Percentiles rank a stretch among this genome's conserved stretches.
Conservation (phyloP, 352 stramenopile species). For the Peronospora belbahrii region DNA sequence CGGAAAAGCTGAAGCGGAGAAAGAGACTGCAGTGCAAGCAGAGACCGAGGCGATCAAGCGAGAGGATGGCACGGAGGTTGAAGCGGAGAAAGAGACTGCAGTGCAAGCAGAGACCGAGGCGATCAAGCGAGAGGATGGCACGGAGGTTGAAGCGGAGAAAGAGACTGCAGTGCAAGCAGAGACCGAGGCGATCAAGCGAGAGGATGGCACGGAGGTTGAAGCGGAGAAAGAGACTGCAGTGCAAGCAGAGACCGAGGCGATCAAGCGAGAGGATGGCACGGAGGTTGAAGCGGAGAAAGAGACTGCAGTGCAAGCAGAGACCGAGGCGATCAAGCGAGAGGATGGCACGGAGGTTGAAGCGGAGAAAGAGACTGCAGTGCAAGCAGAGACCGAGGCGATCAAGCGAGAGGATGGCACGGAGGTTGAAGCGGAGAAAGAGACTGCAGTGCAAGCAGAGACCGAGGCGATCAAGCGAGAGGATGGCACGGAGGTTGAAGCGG, state of each 20-base stretch:
- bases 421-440: conserved; percentile 12
- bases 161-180: conserved; percentile 6
- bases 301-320: conserved; percentile 3
- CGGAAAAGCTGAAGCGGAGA: conserved; percentile 13
- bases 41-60: conserved; percentile 3
- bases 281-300: conserved; percentile 14
- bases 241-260: conserved; percentile 4
- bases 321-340: conserved; percentile 2
- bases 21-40: conserved; percentile 4
- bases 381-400: conserved; percentile 4
- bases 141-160: conserved; percentile 12
- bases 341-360: conserved; percentile 5
- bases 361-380: conserved; percentile 6
- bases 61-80: background rate
- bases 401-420: conserved; percentile 1
- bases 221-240: conserved; percentile 8
- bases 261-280: background rate
- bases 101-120: conserved; percentile 5
- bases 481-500: conserved; percentile 4
- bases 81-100: conserved; percentile 10
- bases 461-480: conserved; percentile 3
- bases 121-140: background rate
- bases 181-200: conserved; percentile 1
- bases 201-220: conserved; percentile 3
- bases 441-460: conserved; percentile 4